A percentile compares a stretch with the other conserved stretches of the same genome.
Evolutionary conservation across 31 red algal species (phyloP).

Genomic region (Asparagopsis taxiformis): DNA sequence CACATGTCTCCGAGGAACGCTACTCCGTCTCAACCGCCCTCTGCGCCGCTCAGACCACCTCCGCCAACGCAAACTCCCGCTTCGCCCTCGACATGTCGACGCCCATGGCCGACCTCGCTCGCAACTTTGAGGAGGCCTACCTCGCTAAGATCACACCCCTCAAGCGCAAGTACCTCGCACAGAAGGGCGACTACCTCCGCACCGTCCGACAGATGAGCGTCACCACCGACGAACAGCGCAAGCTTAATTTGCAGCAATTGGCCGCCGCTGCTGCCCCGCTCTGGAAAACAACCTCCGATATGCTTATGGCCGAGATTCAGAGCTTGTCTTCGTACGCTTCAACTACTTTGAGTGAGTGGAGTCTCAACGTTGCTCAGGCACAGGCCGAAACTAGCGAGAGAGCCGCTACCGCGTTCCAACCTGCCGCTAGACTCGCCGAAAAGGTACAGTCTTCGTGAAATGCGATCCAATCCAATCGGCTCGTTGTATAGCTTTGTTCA

Average conservation of each 20-base stretch:
- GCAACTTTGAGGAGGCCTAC: slow-evolving; percentile 61
- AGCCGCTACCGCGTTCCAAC: slow-evolving; percentile 33
- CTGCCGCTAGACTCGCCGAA: slow-evolving; percentile 36
- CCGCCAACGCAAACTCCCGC: slow-evolving; percentile 4
- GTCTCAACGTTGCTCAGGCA: slow-evolving; percentile 64
- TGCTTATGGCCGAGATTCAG: slow-evolving; percentile 35
- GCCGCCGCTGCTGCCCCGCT: slow-evolving; percentile 32
- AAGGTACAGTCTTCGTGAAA: slow-evolving; percentile 26
- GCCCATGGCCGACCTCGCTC: slow-evolving; percentile 43
- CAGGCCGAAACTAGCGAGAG: slow-evolving; percentile 32
- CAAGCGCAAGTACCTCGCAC: slow-evolving; percentile 37
- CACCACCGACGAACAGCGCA: slow-evolving; percentile 1
- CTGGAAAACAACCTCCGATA: slow-evolving; percentile 55
- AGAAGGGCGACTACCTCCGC: slow-evolving; percentile 60
- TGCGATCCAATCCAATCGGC: not conserved
- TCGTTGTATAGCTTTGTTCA: not conserved
- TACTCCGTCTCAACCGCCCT: slow-evolving; percentile 20
- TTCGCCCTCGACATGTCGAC: slow-evolving; percentile 51
- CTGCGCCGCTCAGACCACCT: slow-evolving; percentile 18
- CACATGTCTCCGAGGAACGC: slow-evolving; percentile 14
- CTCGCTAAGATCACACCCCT: slow-evolving; percentile 50
- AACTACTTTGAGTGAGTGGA: slow-evolving; percentile 50
- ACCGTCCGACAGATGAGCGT: slow-evolving; percentile 19
- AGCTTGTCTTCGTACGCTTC: slow-evolving; percentile 33
- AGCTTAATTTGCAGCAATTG: slow-evolving; percentile 19